A percentile compares a stretch with the other conserved stretches of the same genome.
phyloP scores from a whole-genome alignment of 306 rosid species.

The Quercus wislizeni region DNA sequence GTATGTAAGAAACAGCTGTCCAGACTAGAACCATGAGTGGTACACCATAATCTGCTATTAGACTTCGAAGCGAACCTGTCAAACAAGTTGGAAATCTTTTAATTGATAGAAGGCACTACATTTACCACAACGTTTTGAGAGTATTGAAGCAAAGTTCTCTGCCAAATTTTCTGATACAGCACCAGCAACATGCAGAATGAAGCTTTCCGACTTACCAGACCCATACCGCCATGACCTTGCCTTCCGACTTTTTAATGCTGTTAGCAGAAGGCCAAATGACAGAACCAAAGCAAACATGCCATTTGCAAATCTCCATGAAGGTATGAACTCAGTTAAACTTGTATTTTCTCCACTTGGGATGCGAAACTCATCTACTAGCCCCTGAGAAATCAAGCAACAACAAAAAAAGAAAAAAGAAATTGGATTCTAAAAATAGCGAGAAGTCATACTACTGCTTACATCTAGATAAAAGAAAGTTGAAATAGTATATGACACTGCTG shows the following conservation, averaged over 20 bases:
- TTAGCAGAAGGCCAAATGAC: constrained; percentile 92
- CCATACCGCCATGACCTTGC: constrained; percentile 99
- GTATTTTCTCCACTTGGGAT: constrained; percentile 60
- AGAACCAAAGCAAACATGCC: constrained; percentile 99
- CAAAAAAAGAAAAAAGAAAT: not conserved
- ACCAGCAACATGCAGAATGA: not conserved
- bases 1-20: constrained; percentile 88
- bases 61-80: constrained; percentile 84
- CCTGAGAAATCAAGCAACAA: constrained; percentile 35
- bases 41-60: constrained; percentile 95
- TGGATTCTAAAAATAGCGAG: not conserved
- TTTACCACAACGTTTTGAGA: not conserved
- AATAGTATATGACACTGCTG: not conserved
- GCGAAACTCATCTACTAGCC: constrained; percentile 87
- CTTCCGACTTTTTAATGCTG: constrained; percentile 83
- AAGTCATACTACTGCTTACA: not conserved
- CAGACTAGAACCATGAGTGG: constrained; percentile 94
- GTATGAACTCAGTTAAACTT: constrained; percentile 41
- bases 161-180: too few species aligned
- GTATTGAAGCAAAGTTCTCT: too few species aligned
- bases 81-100: not conserved
- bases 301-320: constrained; percentile 94
- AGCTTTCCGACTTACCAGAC: constrained; percentile 48
- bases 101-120: not conserved
- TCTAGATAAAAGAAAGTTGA: not conserved